Percentiles rank a stretch among this genome's conserved stretches.
Conservation (phyloP, 768 basidiomycete genomes). For the Exidia glandulosa region DNA sequence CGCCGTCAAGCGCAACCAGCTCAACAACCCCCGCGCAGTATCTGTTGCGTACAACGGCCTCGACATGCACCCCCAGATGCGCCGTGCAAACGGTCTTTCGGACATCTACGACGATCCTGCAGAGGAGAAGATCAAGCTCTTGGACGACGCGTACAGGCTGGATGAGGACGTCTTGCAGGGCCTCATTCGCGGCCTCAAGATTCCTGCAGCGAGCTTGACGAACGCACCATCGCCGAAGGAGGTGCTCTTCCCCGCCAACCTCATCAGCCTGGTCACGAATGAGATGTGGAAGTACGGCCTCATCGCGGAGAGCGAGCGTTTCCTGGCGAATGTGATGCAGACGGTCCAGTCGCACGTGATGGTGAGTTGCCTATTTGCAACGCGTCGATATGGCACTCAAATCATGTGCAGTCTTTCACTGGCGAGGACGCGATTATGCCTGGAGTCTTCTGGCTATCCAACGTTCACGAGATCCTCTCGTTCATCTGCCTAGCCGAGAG, state of each 20-base stretch:
- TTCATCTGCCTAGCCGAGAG: conserved; percentile 99
- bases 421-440: conserved; percentile 94
- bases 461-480: conserved; percentile 98
- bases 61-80: conserved; percentile 57
- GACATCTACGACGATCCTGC: conserved; percentile 82
- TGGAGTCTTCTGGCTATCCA: conserved; percentile 99
- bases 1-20: conserved; percentile 59
- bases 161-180: conserved; percentile 92
- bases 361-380: conserved; percentile 40
- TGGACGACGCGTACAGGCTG: conserved; percentile 80
- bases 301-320: conserved; percentile 92
- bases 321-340: conserved; percentile 98
- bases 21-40: conserved; percentile 68
- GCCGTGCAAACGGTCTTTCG: conserved; percentile 46
- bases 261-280: conserved; percentile 96
- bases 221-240: conserved; percentile 94
- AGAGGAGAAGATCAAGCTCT: conserved; percentile 88
- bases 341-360: conserved; percentile 95
- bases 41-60: conserved; percentile 83
- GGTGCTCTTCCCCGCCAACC: conserved; percentile 96
- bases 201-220: conserved; percentile 79
- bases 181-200: conserved; percentile 83
- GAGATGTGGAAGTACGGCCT: conserved; percentile 99
- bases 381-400: conserved; percentile 3
- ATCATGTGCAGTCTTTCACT: conserved; percentile 54